Conservation (phyloP, 1,139 yeast genomes). For the Hyphopichia wangnamkhiaoensis region DNA sequence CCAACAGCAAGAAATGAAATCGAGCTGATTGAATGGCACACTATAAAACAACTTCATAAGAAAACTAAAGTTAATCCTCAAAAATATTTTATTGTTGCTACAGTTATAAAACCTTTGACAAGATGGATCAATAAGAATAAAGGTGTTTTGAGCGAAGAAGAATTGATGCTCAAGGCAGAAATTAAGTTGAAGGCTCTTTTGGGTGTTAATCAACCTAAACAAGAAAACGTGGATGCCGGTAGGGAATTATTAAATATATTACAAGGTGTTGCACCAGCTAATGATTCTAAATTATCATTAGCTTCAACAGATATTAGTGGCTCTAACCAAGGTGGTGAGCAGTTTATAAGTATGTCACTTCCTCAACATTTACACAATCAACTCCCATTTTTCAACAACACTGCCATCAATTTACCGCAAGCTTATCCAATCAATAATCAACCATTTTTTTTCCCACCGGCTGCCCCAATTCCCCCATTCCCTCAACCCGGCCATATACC, state of each 20-base stretch:
- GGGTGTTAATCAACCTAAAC: constrained; percentile 45
- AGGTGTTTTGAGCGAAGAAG: constrained; percentile 57
- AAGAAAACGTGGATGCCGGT: constrained; percentile 60
- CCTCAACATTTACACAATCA: constrained; percentile 35
- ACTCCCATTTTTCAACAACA: constrained; percentile 23
- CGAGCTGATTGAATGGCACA: constrained; percentile 52
- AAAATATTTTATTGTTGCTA: constrained; percentile 56
- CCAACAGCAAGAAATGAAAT: constrained; percentile 91
- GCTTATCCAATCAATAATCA: constrained; percentile 7
- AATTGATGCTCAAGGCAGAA: constrained; percentile 59
- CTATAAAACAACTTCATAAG: constrained; percentile 37
- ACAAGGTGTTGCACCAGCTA: constrained; percentile 43
- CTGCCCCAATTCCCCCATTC: constrained; percentile 7
- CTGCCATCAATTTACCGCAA: constrained; percentile 12
- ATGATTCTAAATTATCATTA: neutral
- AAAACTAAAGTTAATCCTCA: constrained; percentile 42
- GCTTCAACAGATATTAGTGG: constrained; percentile 7
- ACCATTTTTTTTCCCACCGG: constrained; percentile 16
- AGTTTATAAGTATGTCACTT: constrained; percentile 22
- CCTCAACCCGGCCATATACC: constrained; percentile 7
- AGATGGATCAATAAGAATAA: constrained; percentile 57
- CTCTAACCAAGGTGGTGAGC: constrained; percentile 7
- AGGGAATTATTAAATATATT: constrained; percentile 69
- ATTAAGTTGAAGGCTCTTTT: constrained; percentile 60
- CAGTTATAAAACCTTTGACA: constrained; percentile 61